Conservation (phyloP, 139 green algal genomes). For the Coelastrella sp. region DNA sequence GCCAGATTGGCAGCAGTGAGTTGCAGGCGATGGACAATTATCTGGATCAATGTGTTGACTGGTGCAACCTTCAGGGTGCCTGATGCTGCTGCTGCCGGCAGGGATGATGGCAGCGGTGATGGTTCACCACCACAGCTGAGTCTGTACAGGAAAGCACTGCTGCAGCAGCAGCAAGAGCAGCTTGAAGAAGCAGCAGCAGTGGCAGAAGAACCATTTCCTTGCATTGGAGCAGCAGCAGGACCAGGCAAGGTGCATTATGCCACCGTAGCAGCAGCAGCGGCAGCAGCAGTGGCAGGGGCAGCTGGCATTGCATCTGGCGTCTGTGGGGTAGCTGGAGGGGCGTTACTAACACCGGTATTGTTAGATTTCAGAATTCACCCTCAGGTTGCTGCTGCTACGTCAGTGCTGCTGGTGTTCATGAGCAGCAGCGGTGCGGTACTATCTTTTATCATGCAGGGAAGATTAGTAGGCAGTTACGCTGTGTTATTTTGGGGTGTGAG, state of each 20-base stretch:
- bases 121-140: neutral
- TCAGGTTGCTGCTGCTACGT: constrained; percentile 19
- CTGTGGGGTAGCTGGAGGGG: neutral
- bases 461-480: constrained; percentile 7
- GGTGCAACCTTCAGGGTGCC: neutral
- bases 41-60: neutral
- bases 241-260: neutral
- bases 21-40: neutral
- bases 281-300: neutral
- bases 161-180: neutral
- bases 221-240: neutral
- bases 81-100: neutral
- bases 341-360: neutral
- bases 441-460: constrained; percentile 24
- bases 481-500: neutral
- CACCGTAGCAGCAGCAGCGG: neutral
- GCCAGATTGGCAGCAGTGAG: neutral
- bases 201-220: neutral
- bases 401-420: constrained; percentile 16
- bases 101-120: neutral
- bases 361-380: constrained; percentile 4
- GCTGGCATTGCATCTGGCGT: neutral
- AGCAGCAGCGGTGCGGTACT: constrained; percentile 14
- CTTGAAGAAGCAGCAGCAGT: neutral
- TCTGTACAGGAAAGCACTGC: neutral